Percentiles rank a stretch among this genome's conserved stretches.
Evolutionary conservation across 1,139 yeast species (phyloP).

Genomic region (Lodderomyces elongisporus): DNA sequence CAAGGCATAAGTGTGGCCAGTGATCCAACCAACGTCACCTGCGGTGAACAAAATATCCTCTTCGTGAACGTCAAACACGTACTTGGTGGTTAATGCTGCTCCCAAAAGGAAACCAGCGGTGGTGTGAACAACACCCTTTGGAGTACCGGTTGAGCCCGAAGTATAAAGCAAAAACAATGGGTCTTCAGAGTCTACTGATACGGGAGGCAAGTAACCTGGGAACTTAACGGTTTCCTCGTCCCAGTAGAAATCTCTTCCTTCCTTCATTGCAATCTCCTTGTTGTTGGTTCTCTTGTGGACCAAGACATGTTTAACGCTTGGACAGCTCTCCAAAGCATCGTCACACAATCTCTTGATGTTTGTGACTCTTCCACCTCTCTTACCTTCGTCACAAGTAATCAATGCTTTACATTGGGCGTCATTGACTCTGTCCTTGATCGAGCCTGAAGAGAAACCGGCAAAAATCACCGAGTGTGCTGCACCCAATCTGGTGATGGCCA

Average conservation of each 20-base stretch:
- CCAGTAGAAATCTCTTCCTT: conserved; percentile 94
- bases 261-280: conserved; percentile 57
- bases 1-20: conserved; percentile 94
- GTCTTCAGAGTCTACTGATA: conserved; percentile 84
- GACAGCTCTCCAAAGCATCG: conserved; percentile 79
- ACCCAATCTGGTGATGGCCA: conserved; percentile 92
- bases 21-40: conserved; percentile 99
- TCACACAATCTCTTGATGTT: conserved; percentile 92
- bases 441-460: conserved; percentile 95
- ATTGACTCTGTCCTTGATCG: conserved; percentile 82
- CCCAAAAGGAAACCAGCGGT: conserved; percentile 94
- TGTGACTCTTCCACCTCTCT: conserved; percentile 91
- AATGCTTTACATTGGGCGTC: conserved; percentile 88
- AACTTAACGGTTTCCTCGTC: conserved; percentile 77
- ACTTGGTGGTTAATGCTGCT: conserved; percentile 90
- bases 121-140: conserved; percentile 95
- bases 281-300: conserved; percentile 86
- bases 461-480: conserved; percentile 95
- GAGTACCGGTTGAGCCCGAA: conserved; percentile 96
- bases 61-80: conserved; percentile 86
- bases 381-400: conserved; percentile 94
- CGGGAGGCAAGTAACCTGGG: conserved; percentile 84
- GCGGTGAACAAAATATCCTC: conserved; percentile 92
- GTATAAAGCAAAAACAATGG: conserved; percentile 92
- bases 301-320: conserved; percentile 74